Conservation (phyloP, 1,284 basidiomycete genomes). For the Hymenochaete sp. region DNA sequence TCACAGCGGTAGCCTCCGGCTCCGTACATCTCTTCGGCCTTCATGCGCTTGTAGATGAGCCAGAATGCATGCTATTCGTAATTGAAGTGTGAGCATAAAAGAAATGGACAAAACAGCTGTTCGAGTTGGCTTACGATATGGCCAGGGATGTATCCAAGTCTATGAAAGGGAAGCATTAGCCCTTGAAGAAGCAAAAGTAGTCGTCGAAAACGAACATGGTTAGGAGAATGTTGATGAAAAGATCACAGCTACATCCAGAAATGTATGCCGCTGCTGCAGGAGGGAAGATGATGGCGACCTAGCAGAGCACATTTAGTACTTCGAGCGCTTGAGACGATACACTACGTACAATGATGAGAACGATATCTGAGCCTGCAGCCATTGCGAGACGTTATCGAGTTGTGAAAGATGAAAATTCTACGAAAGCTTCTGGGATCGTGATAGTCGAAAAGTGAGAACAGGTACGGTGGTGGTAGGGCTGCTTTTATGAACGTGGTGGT, state of each 20-base stretch:
- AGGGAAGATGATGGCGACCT: conserved; percentile 74
- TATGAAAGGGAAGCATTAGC: conserved; percentile 23
- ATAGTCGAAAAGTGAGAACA: too few species aligned
- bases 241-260: conserved; percentile 71
- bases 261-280: conserved; percentile 65
- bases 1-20: conserved; percentile 40
- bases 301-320: conserved; percentile 27
- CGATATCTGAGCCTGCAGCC: conserved; percentile 44
- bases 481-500: neutral
- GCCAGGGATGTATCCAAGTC: conserved; percentile 70
- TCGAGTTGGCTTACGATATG: conserved; percentile 44
- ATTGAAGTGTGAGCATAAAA: neutral
- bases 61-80: conserved; percentile 37
- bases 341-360: conserved; percentile 38
- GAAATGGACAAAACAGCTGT: neutral
- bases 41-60: conserved; percentile 50
- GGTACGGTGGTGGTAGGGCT: neutral
- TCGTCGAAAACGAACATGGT: conserved; percentile 44
- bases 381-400: conserved; percentile 1
- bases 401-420: too few species aligned
- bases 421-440: too few species aligned
- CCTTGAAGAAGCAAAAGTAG: neutral
- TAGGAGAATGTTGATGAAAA: conserved; percentile 72
- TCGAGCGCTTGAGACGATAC: neutral
- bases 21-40: conserved; percentile 53